These are phyloP conservation scores for Pseudopithomyces maydicus DNA, from an alignment of 2,329 filamentous ascomycete genomes.

Conservation along the genomic window DNA sequence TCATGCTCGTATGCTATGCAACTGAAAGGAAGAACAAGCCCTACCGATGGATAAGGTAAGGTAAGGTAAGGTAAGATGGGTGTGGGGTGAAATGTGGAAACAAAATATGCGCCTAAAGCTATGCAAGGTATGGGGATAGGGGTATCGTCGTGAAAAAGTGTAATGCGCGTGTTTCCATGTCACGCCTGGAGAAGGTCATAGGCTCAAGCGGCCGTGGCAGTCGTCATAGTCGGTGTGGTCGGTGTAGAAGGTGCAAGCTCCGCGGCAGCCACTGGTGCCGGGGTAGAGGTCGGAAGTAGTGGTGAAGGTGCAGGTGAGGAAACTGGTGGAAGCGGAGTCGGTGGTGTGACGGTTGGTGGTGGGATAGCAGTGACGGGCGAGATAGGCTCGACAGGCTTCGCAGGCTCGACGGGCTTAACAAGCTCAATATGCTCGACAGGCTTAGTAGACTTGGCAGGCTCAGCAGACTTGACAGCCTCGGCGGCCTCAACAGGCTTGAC, in stretches of 20 bases:
- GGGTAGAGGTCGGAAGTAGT: background rate
- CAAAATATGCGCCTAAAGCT: constrained; percentile 30
- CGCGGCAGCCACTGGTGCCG: background rate
- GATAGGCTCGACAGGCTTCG: too few relatives aligned
- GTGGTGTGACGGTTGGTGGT: background rate
- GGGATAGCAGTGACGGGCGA: constrained; percentile 19
- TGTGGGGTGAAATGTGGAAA: constrained; percentile 15
- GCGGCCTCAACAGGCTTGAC: too few relatives aligned
- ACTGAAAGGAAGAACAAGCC: constrained; percentile 13
- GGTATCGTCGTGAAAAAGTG: constrained; percentile 17
- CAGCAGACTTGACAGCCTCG: too few relatives aligned
- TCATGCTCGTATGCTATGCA: constrained; percentile 41
- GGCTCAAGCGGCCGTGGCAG: constrained; percentile 7
- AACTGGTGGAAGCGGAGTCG: constrained; percentile 1
- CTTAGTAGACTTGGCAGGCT: too few relatives aligned
- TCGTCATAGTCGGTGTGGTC: background rate
- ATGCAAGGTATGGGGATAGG: constrained; percentile 25
- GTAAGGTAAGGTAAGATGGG: too few relatives aligned
- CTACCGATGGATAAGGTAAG: background rate
- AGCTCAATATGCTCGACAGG: too few relatives aligned
- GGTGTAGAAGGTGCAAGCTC: background rate
- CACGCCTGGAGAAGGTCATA: background rate
- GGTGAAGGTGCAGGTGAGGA: background rate
- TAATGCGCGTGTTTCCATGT: background rate
- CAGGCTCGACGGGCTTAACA: too few relatives aligned